Base-by-base conservation (phyloP, 176 grass and related monocot species). In the Eragrostis curvula region DNA sequence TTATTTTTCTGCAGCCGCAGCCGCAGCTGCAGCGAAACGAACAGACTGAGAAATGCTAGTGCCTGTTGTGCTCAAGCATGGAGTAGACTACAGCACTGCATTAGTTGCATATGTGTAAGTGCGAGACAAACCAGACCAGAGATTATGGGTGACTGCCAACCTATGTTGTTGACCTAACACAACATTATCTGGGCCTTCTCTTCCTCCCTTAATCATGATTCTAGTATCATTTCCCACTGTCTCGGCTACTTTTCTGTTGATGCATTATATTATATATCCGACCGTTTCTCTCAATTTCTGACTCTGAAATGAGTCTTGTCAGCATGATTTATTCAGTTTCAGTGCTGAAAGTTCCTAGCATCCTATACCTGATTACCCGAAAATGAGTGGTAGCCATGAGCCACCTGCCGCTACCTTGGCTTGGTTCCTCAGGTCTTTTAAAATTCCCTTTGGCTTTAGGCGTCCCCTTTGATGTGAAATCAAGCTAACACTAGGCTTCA, bases 151-250 rank as follows among this genome's bases (percentile, higher is more conserved):
- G 24, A 82, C 27, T 12, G 68, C 84, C 67, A 53, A 85, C 57
- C 46, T 72, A 79, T 0, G 68, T 68, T 73, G 68, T 73, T 73
- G 57, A 85, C 83, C 71, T 76, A 51, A 76, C 62, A 30, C 57
- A 39, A 62, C 56, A 65, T 83, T 16, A 30, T 21, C 36, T 60
- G 62, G 77, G 8, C 50, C 14, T 29, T 27, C 12, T 32, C 2
- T 51, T 79, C 66, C 27, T 61, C 47, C 77, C 58, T 73, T 46
- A 53, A 66, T 73, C 57, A 24, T 61, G 49, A 21, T 21, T 65
- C 3, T 27, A 24, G 81, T 61, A 15, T 63, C 66, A 43, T 18
- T 72, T 78, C 46, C 45, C 53, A 61, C 24, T 39, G 48, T 18
- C 59, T 44, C 42, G 48, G n/a, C 43, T 56, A 23, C 32, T 42